Conservation (phyloP, 495 filamentous ascomycete species). For the Chaetomium cochliodes region DNA sequence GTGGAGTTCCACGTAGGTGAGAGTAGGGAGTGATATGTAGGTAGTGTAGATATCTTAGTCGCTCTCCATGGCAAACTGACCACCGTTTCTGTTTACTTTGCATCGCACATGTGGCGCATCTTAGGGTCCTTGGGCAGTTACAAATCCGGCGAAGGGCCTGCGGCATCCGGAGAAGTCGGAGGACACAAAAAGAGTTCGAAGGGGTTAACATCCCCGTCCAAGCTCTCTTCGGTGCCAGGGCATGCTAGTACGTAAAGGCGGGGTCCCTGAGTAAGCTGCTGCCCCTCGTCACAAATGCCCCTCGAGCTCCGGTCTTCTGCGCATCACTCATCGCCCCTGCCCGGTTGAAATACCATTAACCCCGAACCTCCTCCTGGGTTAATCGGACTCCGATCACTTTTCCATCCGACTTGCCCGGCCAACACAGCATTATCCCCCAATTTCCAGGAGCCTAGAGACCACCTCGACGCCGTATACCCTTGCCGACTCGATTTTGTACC, state of each 20-base stretch:
- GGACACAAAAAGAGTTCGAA: constrained; percentile 1
- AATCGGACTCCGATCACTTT: constrained; percentile 29
- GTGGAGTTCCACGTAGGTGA: no score
- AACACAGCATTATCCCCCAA: constrained; percentile 19
- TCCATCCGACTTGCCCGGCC: constrained; percentile 25
- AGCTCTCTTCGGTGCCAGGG: constrained; percentile 24
- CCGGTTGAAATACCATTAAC: constrained; percentile 40
- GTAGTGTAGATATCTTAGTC: neutral
- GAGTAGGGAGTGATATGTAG: neutral
- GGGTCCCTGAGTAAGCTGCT: constrained; percentile 45
- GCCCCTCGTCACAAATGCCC: constrained; percentile 31
- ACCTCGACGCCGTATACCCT: neutral
- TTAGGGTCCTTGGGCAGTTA: neutral
- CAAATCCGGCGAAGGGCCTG: constrained; percentile 10
- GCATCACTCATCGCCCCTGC: constrained; percentile 30
- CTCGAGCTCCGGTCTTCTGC: constrained; percentile 34
- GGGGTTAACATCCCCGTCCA: constrained; percentile 17
- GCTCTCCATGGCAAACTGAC: neutral
- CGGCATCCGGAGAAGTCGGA: constrained; percentile 24
- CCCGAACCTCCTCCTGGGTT: constrained; percentile 38
- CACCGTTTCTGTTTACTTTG: neutral
- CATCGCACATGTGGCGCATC: neutral
- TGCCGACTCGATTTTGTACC: neutral
- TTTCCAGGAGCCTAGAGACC: constrained; percentile 7
- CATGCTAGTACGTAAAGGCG: constrained; percentile 28